Evolutionary conservation across 306 rosid genomes (phyloP).

Genomic region (Glycine soja): DNA sequence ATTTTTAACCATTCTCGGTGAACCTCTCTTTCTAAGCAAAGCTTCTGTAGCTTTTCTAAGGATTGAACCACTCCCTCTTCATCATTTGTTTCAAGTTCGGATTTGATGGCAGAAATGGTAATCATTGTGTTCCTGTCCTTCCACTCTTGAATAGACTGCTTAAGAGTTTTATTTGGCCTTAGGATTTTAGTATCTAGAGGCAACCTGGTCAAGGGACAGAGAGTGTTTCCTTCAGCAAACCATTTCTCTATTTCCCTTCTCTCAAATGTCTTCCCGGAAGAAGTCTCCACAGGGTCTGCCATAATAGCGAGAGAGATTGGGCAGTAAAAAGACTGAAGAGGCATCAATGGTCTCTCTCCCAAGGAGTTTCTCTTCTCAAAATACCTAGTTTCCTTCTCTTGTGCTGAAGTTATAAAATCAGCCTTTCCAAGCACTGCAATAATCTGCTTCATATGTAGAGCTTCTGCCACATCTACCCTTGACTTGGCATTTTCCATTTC

Average conservation of each 20-base stretch:
- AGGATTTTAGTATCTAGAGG: slow-evolving; percentile 60
- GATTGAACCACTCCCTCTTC: slow-evolving; percentile 55
- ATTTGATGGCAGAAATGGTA: slow-evolving; percentile 57
- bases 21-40: slow-evolving; percentile 62
- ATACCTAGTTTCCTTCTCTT: slow-evolving; percentile 57
- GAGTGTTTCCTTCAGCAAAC: slow-evolving; percentile 64
- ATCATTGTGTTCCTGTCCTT: slow-evolving; percentile 69
- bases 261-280: slow-evolving; percentile 69
- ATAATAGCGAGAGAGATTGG: slow-evolving; percentile 62
- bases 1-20: slow-evolving; percentile 67
- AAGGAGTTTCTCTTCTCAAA: slow-evolving; percentile 57
- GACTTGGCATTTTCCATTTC: slow-evolving; percentile 54
- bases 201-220: slow-evolving; percentile 65
- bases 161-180: slow-evolving; percentile 69
- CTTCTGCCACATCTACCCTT: slow-evolving; percentile 54
- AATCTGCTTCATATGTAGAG: slow-evolving; percentile 59
- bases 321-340: slow-evolving; percentile 63
- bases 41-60: slow-evolving; percentile 49
- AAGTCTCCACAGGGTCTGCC: slow-evolving; percentile 83
- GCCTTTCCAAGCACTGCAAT: slow-evolving; percentile 56
- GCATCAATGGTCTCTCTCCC: slow-evolving; percentile 57
- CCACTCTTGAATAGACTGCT: slow-evolving; percentile 77
- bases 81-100: slow-evolving; percentile 54
- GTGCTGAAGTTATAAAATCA: slow-evolving; percentile 51
- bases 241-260: slow-evolving; percentile 73